phyloP scores from a whole-genome alignment of 805 yeast genomes.

The Starmerella gropengiesseri region DNA sequence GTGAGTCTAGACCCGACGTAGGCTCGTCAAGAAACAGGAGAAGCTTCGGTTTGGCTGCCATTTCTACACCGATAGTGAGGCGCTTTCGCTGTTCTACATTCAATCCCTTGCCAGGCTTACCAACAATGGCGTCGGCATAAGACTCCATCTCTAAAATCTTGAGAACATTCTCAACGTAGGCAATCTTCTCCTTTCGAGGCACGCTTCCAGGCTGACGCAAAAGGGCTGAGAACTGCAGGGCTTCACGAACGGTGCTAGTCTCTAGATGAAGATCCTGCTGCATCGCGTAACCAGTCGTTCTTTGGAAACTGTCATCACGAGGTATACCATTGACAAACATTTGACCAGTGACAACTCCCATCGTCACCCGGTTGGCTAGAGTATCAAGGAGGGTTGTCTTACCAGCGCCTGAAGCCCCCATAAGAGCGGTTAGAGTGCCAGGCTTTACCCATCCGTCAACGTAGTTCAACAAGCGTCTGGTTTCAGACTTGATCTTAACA shows the following conservation, averaged over 20 bases:
- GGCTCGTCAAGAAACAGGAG: conserved; percentile 59
- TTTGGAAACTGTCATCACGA: conserved; percentile 54
- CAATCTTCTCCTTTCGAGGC: conserved; percentile 48
- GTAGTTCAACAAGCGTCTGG: conserved; percentile 35
- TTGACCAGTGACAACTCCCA: conserved; percentile 64
- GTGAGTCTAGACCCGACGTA: conserved; percentile 57
- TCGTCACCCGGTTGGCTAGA: conserved; percentile 56
- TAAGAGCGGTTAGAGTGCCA: conserved; percentile 68
- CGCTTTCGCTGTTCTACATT: conserved; percentile 61
- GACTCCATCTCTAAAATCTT: conserved; percentile 54
- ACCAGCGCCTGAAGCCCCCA: conserved; percentile 87
- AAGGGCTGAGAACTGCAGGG: conserved; percentile 58
- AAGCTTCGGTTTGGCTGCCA: conserved; percentile 57
- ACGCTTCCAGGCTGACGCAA: conserved; percentile 54
- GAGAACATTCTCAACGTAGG: conserved; percentile 59
- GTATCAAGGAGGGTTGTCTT: conserved; percentile 67
- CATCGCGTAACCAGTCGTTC: conserved; percentile 71
- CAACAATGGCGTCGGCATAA: conserved; percentile 71
- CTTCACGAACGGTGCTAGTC: conserved; percentile 65
- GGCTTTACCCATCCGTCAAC: conserved; percentile 69
- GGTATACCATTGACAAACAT: conserved; percentile 60
- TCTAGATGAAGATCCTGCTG: conserved; percentile 70
- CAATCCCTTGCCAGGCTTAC: conserved; percentile 62
- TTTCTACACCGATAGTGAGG: conserved; percentile 59
- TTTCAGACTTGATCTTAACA: conserved; percentile 37